These are phyloP conservation scores for Alnus glutinosa DNA, from an alignment of 306 rosid genomes.

Conservation along the genomic window DNA sequence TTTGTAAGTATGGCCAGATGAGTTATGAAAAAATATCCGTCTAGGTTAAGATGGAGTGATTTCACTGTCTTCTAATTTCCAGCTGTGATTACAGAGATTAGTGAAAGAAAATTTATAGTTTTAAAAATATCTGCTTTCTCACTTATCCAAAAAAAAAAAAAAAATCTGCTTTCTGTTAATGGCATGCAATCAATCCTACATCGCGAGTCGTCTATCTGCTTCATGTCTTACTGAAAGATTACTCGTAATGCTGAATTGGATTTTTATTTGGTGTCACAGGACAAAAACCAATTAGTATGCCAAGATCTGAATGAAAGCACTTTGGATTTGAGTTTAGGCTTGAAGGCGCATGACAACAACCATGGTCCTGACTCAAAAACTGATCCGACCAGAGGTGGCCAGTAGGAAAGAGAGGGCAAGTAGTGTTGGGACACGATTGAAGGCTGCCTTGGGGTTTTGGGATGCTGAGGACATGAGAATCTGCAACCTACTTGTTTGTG, in stretches of 20 bases:
- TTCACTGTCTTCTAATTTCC: neutral
- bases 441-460: conserved; percentile 26
- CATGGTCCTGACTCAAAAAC: conserved; percentile 53
- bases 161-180: neutral
- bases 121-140: neutral
- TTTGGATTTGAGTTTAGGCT: conserved; percentile 85
- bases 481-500: conserved; percentile 21
- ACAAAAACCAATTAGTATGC: conserved; percentile 58
- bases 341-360: conserved; percentile 68
- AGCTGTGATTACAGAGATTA: neutral
- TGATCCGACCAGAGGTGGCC: conserved; percentile 53
- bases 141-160: neutral
- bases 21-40: neutral
- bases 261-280: conserved; percentile 48
- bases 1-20: neutral
- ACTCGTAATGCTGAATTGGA: conserved; percentile 13
- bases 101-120: neutral
- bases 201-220: conserved; percentile 20
- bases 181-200: conserved; percentile 10
- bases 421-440: conserved; percentile 19
- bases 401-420: conserved; percentile 27
- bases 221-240: neutral
- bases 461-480: conserved; percentile 26
- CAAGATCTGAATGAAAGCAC: conserved; percentile 97
- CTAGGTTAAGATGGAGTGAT: neutral